Conservation (phyloP, 352 stramenopile genomes). For the Globisporangium carolinianum region DNA sequence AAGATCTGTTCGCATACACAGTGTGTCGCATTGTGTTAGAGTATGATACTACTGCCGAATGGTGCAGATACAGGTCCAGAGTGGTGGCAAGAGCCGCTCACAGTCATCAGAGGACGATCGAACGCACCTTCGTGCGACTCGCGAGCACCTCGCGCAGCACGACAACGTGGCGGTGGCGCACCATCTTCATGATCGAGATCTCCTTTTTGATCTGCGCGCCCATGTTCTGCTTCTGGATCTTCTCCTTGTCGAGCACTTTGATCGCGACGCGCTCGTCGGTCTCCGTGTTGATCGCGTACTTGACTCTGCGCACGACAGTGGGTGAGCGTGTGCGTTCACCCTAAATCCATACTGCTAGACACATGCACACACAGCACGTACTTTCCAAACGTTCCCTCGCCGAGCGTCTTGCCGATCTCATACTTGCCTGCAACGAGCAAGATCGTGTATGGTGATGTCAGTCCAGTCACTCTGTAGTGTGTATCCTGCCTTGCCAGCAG, state of each 20-base stretch:
- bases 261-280: constrained; percentile 94
- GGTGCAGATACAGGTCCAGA: neutral
- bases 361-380: constrained; percentile 26
- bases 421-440: constrained; percentile 87
- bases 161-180: constrained; percentile 85
- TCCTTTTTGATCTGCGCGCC: constrained; percentile 97
- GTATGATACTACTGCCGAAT: no score
- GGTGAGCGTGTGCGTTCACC: constrained; percentile 1
- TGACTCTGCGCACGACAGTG: constrained; percentile 51
- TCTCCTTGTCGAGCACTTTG: constrained; percentile 97
- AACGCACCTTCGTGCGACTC: constrained; percentile 90
- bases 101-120: no score
- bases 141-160: constrained; percentile 88
- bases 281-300: constrained; percentile 94
- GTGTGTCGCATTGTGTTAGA: no score
- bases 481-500: no score
- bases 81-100: no score
- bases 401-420: constrained; percentile 94
- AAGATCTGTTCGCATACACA: constrained; percentile 85
- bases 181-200: constrained; percentile 99
- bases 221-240: constrained; percentile 99
- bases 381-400: constrained; percentile 97
- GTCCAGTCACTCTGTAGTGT: neutral
- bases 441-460: neutral
- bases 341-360: no score